Base-by-base conservation (phyloP, 192 early-diverging fungal species). In the Phlyctochytrium bullatum region DNA sequence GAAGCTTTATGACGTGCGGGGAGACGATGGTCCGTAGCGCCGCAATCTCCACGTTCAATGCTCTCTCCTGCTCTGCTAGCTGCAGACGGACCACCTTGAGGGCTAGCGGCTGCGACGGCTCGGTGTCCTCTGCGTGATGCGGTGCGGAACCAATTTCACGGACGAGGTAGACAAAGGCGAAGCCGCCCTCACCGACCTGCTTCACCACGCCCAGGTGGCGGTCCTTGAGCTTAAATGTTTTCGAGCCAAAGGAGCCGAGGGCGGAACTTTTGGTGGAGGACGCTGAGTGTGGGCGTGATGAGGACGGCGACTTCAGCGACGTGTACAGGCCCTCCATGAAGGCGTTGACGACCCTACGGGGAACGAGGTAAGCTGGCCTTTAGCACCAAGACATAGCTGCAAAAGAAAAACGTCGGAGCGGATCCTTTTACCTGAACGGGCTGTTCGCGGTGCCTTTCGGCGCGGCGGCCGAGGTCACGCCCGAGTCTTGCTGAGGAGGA, bases 121-220 rank as follows among this genome's bases (percentile, higher is more conserved):
- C 10, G 20, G 6, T 47, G 6, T 47, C 10, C 10, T 20, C 40
- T 47, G 40, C 20, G 6, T 47, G 40, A 47, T 47, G 6, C 10
- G n/a, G n/a, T 17, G 62, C 52, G 1, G 70, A 40, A 1, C 51
- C 54, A 0, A 53, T 64, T 60, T 79, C 80, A 30, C 63, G 62
- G 2, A 83, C 81, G 1, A 83, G 70, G 53, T 72, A 80, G 32
- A 83, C 81, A 66, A 76, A 83, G 14, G 72, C 64, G 64, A 80
- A 83, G 30, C 81, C 78, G 3, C 31, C 2, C 17, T 47, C 20
- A 47, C 6, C 40, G 40, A 20, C 40, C 10, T 14, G 40, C 10
- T 47, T 6, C 40, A 47, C 6, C 40, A 47, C 10, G n/a, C n/a
- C n/a, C 40, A 20, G 20, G 6, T 47, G 40, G 40, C 6, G 10